Evolutionary conservation across 2,329 filamentous ascomycete species (phyloP).

Genomic region (Aspergillus unguis): DNA sequence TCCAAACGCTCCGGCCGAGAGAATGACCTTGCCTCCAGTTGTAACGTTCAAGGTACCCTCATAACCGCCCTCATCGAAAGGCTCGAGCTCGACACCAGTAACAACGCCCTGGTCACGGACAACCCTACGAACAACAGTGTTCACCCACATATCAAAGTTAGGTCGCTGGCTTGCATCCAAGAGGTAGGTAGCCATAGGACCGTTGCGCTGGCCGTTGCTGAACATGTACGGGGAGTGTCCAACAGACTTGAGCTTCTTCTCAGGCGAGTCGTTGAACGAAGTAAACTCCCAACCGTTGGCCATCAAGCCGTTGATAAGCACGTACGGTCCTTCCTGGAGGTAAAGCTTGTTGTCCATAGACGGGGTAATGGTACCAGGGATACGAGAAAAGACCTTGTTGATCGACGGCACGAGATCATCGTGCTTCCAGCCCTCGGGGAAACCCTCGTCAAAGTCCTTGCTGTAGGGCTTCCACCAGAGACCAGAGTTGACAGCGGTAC

Average conservation of each 20-base stretch:
- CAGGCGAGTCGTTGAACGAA: slow-evolving; percentile 57
- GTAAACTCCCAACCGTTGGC: slow-evolving; percentile 62
- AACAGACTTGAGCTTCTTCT: slow-evolving; percentile 64
- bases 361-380: slow-evolving; percentile 65
- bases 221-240: slow-evolving; percentile 67
- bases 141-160: slow-evolving; percentile 66
- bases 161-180: slow-evolving; percentile 56
- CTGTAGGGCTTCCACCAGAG: slow-evolving; percentile 47
- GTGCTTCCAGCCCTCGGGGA: slow-evolving; percentile 68
- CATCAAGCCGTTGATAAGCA: slow-evolving; percentile 58
- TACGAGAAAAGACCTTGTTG: slow-evolving; percentile 63
- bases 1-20: slow-evolving; percentile 68
- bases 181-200: slow-evolving; percentile 69
- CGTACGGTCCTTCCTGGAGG: slow-evolving; percentile 63
- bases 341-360: slow-evolving; percentile 66
- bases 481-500: slow-evolving; percentile 30
- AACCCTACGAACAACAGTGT: slow-evolving; percentile 65
- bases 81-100: slow-evolving; percentile 48
- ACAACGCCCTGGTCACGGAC: slow-evolving; percentile 60
- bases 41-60: slow-evolving; percentile 58
- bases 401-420: slow-evolving; percentile 59
- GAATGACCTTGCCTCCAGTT: slow-evolving; percentile 63
- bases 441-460: slow-evolving; percentile 68
- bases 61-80: slow-evolving; percentile 18
- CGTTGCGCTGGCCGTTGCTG: slow-evolving; percentile 62